Conservation (phyloP, 352 stramenopile species). For the Globisporangium mamillatum region DNA sequence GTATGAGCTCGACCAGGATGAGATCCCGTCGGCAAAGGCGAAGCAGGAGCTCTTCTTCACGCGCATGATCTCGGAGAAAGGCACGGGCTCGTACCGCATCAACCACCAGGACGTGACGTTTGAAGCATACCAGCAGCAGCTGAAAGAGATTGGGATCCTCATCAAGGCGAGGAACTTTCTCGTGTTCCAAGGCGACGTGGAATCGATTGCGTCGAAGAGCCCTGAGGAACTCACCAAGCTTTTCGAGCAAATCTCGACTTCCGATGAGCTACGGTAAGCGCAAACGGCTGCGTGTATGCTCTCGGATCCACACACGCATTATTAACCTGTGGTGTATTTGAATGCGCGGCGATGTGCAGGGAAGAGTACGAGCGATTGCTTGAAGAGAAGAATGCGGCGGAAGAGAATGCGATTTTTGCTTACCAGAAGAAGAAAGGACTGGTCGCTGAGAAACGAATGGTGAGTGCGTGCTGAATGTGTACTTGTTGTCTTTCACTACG, state of each 20-base stretch:
- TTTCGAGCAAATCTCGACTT: constrained; percentile 96
- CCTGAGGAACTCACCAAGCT: constrained; percentile 95
- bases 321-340: neutral
- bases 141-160: constrained; percentile 96
- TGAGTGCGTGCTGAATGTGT: constrained; percentile 10
- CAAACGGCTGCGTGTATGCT: constrained; percentile 1
- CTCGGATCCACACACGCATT: neutral
- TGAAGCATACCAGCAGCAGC: constrained; percentile 92
- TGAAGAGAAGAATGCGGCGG: constrained; percentile 90
- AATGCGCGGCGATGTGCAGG: constrained; percentile 12
- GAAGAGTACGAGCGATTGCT: constrained; percentile 82
- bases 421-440: constrained; percentile 97
- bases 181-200: constrained; percentile 99
- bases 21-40: constrained; percentile 48
- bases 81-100: constrained; percentile 82
- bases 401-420: constrained; percentile 93
- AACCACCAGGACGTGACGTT: constrained; percentile 79
- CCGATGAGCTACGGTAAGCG: constrained; percentile 73
- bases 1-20: constrained; percentile 81
- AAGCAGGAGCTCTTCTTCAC: constrained; percentile 89
- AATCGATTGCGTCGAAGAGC: constrained; percentile 95
- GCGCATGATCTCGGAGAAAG: constrained; percentile 91
- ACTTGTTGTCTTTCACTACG: neutral
- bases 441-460: constrained; percentile 88
- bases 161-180: constrained; percentile 99